Base-by-base conservation (phyloP, 345 rosid genomes). In the Euphorbia tirucalli region DNA sequence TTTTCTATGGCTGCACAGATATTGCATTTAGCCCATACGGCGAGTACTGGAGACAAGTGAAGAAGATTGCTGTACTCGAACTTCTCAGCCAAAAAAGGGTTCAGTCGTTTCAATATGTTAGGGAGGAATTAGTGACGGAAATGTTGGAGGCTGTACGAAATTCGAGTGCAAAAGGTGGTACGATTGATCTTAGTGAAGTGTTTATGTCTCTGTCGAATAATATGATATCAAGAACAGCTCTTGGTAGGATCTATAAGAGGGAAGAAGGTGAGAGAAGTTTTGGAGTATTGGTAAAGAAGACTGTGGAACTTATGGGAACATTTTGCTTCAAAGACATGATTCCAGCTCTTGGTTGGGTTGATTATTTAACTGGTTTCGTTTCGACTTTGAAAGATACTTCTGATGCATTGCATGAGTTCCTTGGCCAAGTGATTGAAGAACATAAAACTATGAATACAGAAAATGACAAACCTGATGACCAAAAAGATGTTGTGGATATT, bases 1-100 rank as follows among this genome's bases (percentile, higher is more conserved):
- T 72, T 22, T 22, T 71, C 30, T 73, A 68, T 13, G 71, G 73
- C 14, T 62, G 77, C 73, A 24, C 0, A 0, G 76, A 79, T 49
- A 3, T 76, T 0, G 70, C 25, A 0, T 82, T 74, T 32, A 43
- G 67, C 32, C 81, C 81, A 0, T 79, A 71, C 5, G 81, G 79
- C 0, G 79, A 79, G 27, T 74, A 70, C 4, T 76, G 77, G 81
- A 76, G 83, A 62, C 72, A 82, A 46, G 60, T 49, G 5, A 76
- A 37, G 60, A 76, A 76, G 54, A 22, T 71, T 11, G 32, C 71
- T 21, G 71, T 76, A 35, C 55, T 48, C 44, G 62, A 74, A 61
- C 44, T 68, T 25, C 56, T 74, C 41, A 50, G 63, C 78, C 73
- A 49, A 22, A 75, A 63, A 55, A 13, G 69, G 18, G 78, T 75